These are phyloP conservation scores for Sicyos edulis DNA, from an alignment of 306 rosid genomes.

Conservation along the genomic window DNA sequence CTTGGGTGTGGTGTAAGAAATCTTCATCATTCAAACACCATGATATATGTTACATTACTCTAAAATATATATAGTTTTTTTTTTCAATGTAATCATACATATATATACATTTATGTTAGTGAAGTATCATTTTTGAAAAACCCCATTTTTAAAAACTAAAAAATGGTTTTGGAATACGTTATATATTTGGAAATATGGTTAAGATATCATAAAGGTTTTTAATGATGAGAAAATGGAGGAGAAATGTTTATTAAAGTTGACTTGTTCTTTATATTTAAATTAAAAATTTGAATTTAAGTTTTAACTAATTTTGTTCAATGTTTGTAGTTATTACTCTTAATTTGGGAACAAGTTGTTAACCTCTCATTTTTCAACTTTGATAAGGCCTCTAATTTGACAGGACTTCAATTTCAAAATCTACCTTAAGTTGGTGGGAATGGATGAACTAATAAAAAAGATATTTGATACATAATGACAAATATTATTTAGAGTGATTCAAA, in stretches of 20 bases:
- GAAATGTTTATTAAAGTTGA: not conserved
- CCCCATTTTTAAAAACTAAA: not conserved
- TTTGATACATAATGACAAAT: constrained; percentile 5
- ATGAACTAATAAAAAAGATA: not conserved
- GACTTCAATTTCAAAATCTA: constrained; percentile 4
- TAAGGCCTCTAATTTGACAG: not conserved
- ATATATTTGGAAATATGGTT: not conserved
- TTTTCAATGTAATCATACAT: no score
- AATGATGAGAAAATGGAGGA: not conserved
- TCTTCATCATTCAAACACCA: no score
- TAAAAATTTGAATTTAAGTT: not conserved
- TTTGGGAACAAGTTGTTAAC: not conserved
- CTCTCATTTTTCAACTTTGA: constrained; percentile 1
- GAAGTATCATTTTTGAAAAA: not conserved
- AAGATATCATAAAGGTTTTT: not conserved
- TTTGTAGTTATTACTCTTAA: not conserved
- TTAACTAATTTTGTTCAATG: not conserved
- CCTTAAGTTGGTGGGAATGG: constrained; percentile 3
- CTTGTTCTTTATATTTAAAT: not conserved
- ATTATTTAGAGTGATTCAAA: no score
- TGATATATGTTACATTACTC: no score
- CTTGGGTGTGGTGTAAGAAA: no score
- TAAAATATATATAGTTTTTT: no score
- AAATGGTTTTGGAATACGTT: not conserved
- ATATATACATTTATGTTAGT: no score